Base-by-base conservation (phyloP, 345 rosid genomes). In the Carallia pectinifolia region DNA sequence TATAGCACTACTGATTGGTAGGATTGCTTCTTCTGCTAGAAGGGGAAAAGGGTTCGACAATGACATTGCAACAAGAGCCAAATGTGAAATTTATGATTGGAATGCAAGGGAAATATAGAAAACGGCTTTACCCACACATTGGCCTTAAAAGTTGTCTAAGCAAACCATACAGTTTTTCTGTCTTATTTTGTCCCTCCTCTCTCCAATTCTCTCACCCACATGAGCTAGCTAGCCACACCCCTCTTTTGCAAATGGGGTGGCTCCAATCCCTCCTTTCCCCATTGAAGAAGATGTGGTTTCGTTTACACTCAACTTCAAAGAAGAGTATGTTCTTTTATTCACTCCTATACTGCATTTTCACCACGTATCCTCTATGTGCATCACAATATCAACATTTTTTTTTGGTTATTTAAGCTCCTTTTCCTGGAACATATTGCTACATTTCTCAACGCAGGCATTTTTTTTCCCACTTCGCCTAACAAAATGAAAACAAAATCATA, bases 201-300 rank as follows among this genome's bases (percentile, higher is more conserved):
- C 56, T 59, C 40, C 54, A 38, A 6, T 4, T 44, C 36, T 63
- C 59, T 64, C 67, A 44, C 65, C 66, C 68, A 77, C 71, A 85
- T 80, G 83, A 85, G 79, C 17, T 44, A 85, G 79, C 17, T 44
- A 44, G 50, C 79, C 84, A 64, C 65, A 23, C 76, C 78, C 48
- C 76, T 63, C 73, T 70, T 67, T 62, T 68, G 80, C 76, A 77
- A 79, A 94, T 94, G 98, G 88, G 93, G 60, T 90, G 93, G 98
- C 85, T 94, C 19, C 87, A 85, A 72, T 91, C 97, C 77, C 88
- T 94, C 84, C 66, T 94, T 88, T 88, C 90, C 76, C 96, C 93
- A 33, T 72, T 94, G 89, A 94, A 86, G 97, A 94, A 94, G 86
- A 85, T 94, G 12, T 94, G 96, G 97, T 71, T 90, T 66, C 89